phyloP scores from a whole-genome alignment of 768 basidiomycete genomes.

The Trametes meyenii region DNA sequence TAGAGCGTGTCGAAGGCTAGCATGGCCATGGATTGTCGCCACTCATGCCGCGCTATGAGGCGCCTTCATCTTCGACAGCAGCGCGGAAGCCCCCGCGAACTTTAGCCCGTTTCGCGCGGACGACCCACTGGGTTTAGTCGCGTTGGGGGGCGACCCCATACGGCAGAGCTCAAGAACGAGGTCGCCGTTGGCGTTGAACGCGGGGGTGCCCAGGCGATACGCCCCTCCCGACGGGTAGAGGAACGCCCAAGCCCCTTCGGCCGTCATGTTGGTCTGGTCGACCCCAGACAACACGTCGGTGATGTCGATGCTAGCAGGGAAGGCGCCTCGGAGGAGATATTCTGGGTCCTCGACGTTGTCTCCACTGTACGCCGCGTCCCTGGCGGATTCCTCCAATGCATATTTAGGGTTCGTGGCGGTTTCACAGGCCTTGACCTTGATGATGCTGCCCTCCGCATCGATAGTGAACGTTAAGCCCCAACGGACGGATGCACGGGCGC shows the following conservation, averaged over 20 bases:
- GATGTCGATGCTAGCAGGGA: slow-evolving; percentile 10
- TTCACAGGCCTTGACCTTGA: no score
- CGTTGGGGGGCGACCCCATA: no score
- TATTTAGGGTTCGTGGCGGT: slow-evolving; percentile 3
- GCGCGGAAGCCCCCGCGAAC: no score
- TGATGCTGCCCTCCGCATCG: no score
- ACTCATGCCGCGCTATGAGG: no score
- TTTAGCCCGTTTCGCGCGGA: no score
- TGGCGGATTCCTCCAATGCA: slow-evolving; percentile 14
- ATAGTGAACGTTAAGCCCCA: no score
- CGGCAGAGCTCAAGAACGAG: slow-evolving; percentile 21
- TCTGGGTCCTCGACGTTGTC: slow-evolving; percentile 22
- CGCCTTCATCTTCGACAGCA: no score
- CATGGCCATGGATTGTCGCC: no score
- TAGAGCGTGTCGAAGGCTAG: no score
- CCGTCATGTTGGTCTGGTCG: not conserved
- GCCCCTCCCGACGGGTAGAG: slow-evolving; percentile 12
- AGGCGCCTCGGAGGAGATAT: slow-evolving; percentile 2
- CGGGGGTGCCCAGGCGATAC: slow-evolving; percentile 20
- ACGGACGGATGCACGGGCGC: no score
- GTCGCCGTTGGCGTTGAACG: slow-evolving; percentile 27
- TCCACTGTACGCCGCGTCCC: slow-evolving; percentile 2
- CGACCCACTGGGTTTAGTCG: no score
- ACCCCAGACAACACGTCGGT: not conserved
- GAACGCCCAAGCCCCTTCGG: slow-evolving; percentile 22